Evolutionary conservation across 768 basidiomycete species (phyloP), one percentile per base, ranked within the genome.

Genomic region (Podaxis sp.): DNA sequence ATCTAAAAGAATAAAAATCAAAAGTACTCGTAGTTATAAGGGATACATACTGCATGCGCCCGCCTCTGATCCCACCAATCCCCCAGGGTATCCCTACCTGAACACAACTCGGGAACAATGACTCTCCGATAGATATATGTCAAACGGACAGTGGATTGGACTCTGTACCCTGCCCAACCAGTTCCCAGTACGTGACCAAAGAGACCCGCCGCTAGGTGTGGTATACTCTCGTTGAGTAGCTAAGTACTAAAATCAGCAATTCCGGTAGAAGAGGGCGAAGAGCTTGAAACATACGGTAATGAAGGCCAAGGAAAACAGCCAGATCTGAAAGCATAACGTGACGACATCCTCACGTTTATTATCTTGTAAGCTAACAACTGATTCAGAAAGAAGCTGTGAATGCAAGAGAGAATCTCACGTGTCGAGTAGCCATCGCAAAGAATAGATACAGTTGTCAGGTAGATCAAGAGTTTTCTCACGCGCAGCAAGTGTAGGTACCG

Each of bases 141-240:
- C 36, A 80, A 70, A 22, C 62, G 66, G 17, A 66, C 63, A 10
- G 78, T 77, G 8, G 72, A 75, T 10, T 61, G 49, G 24, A 86
- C 66, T 15, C 81, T 75, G 63, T 76, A 84, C 12, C 72, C 74
- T 4, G 81, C 73, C 84, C 84, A 86, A 6, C 66, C 77, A 4
- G 81, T 79, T 5, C 76, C 78, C 10, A 86, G 69, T 20, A 77
- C 66, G 63, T 84, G 83, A 3, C 80, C 82, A 22, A 73, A 74
- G 10, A 86, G 63, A 2, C 78, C 76, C 33, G 83, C 81, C 2
- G 76, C 78, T 46, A 85, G 73, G 65, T 84, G 82, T 5, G 84
- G 84, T 40, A 82, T 75, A 0, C 82, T 83, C 66, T 85, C 83
- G 58, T 76, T 78, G 53, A 84, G 61, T 48, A 86, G 73, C 84